phyloP scores from a whole-genome alignment of 1,284 basidiomycete species.

The Kwoniella shivajii region DNA sequence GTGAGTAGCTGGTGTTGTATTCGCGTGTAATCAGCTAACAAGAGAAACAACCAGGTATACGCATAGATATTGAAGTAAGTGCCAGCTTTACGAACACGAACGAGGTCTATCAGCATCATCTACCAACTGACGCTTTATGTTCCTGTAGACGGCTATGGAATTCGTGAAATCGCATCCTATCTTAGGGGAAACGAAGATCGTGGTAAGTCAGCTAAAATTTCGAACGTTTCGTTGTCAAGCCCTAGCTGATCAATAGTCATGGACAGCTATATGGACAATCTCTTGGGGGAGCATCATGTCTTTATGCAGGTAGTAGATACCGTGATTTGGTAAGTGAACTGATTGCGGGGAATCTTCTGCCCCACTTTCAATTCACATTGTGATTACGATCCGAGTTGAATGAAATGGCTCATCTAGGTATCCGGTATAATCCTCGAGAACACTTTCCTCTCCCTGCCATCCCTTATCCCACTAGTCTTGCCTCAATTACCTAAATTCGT shows the following conservation, averaged over 20 bases:
- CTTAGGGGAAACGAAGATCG: constrained; percentile 69
- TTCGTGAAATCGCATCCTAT: constrained; percentile 70
- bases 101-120: background rate
- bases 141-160: constrained; percentile 64
- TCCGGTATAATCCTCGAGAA: constrained; percentile 77
- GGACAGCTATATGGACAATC: constrained; percentile 82
- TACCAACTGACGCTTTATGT: no score
- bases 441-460: constrained; percentile 80
- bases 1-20: constrained; percentile 49
- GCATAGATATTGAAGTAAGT: constrained; percentile 76
- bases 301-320: constrained; percentile 82
- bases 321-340: constrained; percentile 62
- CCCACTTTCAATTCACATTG: background rate
- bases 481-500: constrained; percentile 69
- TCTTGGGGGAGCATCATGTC: constrained; percentile 92
- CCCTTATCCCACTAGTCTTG: constrained; percentile 76
- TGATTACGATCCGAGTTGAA: constrained; percentile 1
- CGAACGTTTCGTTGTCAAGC: background rate
- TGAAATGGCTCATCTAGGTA: constrained; percentile 53
- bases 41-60: constrained; percentile 61
- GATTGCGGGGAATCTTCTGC: background rate
- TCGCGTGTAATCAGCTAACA: constrained; percentile 13
- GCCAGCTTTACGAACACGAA: background rate
- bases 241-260: constrained; percentile 6
- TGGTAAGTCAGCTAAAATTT: constrained; percentile 46